phyloP scores from a whole-genome alignment of 192 early-diverging fungal genomes.

The Haplosporangium gracile region DNA sequence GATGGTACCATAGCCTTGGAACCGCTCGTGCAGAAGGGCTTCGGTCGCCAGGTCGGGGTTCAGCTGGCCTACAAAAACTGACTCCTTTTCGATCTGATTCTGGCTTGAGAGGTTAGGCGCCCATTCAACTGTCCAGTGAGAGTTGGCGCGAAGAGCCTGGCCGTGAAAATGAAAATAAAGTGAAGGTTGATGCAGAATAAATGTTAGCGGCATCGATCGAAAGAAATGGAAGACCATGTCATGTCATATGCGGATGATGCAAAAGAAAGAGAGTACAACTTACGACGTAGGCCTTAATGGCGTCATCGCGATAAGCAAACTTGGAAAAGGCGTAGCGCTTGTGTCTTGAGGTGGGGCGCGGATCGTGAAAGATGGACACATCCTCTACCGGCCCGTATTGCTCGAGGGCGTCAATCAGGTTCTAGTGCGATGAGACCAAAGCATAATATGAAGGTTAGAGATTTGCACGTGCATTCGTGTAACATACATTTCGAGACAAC shows the following conservation, averaged over 20 bases:
- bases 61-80: constrained; percentile 78
- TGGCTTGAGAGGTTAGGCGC: constrained; percentile 60
- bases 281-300: constrained; percentile 75
- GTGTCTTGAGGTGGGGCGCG: constrained; percentile 36
- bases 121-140: constrained; percentile 75
- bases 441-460: background rate
- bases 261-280: background rate
- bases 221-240: background rate
- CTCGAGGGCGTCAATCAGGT: constrained; percentile 58
- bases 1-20: constrained; percentile 70
- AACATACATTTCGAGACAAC: background rate
- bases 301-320: constrained; percentile 79
- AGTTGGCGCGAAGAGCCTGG: constrained; percentile 54
- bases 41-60: constrained; percentile 62
- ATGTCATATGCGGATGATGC: background rate
- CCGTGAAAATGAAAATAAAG: background rate
- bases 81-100: constrained; percentile 65
- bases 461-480: background rate
- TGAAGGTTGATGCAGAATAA: background rate
- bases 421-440: constrained; percentile 1
- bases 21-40: constrained; percentile 62
- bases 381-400: constrained; percentile 76
- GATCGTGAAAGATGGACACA: constrained; percentile 65
- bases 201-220: background rate
- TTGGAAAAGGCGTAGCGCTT: constrained; percentile 78